Base-by-base conservation (phyloP, 352 stramenopile species). In the Pythium folliculosum region DNA sequence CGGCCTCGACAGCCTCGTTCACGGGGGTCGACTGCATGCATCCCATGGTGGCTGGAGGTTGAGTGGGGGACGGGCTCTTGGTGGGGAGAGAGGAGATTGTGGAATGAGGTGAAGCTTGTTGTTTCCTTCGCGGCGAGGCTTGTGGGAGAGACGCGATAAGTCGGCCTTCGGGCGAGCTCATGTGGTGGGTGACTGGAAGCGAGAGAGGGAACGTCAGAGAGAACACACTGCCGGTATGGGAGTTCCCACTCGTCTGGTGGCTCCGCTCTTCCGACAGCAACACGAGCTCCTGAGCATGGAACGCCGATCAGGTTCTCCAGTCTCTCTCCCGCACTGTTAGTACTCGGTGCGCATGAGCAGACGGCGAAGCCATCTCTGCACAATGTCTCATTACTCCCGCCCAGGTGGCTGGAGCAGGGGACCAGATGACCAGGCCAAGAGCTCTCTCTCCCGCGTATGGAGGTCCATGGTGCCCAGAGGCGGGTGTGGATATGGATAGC, bases 21-120 rank as follows among this genome's bases (percentile, higher is more conserved):
- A 76, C 78, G 21, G 71, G 56, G 40, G 86, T 91, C 60, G 84
- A 93, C 77, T 93, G 84, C 45, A 64, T 77, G 71, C 84, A 93
- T 76, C 84, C 84, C 84, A 93, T 92, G 44, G 63, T 69, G 12
- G 23, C 17, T 47, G 58, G 40, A 37, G 49, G 37, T 43, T 5
- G n/a, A 47, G 40, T n/a, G 17, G 40, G 35, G 35, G 35, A 44
- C 32, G 52, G 30, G 62, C 57, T 59, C 49, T 66, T 66, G 57
- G 1, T 65, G 27, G 19, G 32, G 38, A 67, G 57, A 65, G 38
- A 56, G 57, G 7, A 60, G 23, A 48, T 67, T 71, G 50, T 13
- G 32, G 51, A 65, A 32, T 70, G 64, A 48, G 47, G 22, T 16
- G 10, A 13, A 1, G 38, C 35, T 12, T 22, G 22, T 19, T 19